These are phyloP conservation scores for Tulasnella calospora DNA, from an alignment of 768 basidiomycete genomes.

Conservation along the genomic window DNA sequence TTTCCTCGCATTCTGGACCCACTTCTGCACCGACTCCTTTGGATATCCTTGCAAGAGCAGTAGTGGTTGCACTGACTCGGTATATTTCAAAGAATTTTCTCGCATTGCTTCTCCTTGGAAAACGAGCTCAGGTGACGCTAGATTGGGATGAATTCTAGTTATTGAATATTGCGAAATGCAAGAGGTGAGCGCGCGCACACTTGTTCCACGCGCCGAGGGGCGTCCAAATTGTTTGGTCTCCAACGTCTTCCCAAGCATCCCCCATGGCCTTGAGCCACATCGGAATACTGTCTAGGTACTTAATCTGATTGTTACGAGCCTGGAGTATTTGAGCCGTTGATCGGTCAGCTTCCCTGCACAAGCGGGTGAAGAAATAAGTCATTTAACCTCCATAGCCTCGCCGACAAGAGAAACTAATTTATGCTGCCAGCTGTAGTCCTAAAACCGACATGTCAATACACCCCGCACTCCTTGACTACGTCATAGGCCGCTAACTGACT, in stretches of 20 bases:
- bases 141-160: background rate
- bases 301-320: background rate
- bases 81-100: background rate
- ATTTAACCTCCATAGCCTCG: background rate
- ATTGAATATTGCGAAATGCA: background rate
- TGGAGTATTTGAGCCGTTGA: background rate
- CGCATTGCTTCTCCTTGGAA: background rate
- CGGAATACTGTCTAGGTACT: background rate
- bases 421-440: background rate
- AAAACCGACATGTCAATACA: background rate
- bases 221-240: background rate
- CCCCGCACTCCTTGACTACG: too few species aligned
- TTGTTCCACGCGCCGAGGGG: conserved; percentile 14
- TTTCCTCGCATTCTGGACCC: background rate
- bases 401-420: background rate
- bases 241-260: background rate
- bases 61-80: background rate
- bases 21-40: background rate
- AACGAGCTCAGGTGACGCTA: background rate
- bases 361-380: background rate
- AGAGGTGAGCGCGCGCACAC: background rate
- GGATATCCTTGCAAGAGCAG: background rate
- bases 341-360: background rate
- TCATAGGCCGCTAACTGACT: background rate
- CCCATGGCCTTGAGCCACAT: conserved; percentile 4